These are phyloP conservation scores for Odontarrhena argentea DNA, from an alignment of 345 rosid species.

Conservation along the genomic window DNA sequence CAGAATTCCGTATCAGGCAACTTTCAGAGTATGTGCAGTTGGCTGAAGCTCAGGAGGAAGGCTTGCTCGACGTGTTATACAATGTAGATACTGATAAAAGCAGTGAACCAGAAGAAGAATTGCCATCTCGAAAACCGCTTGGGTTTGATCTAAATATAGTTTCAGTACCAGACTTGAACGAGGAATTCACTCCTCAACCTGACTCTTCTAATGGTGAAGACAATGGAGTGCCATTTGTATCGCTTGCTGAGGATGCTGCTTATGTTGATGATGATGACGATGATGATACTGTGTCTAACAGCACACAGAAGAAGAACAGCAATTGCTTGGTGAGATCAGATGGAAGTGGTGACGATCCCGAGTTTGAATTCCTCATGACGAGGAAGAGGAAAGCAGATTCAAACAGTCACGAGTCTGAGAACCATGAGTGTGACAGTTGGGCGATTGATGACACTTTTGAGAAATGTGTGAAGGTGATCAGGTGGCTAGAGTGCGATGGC, in stretches of 20 bases:
- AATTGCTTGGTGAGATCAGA: constrained; percentile 60
- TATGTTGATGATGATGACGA: constrained; percentile 48
- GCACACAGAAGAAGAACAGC: constrained; percentile 52
- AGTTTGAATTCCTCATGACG: constrained; percentile 61
- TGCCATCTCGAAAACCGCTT: constrained; percentile 52
- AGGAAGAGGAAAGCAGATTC: constrained; percentile 66
- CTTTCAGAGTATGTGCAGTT: constrained; percentile 67
- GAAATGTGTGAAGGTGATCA: constrained; percentile 75
- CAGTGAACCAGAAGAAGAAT: constrained; percentile 48
- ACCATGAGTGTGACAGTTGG: constrained; percentile 82
- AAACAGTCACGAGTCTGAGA: constrained; percentile 55
- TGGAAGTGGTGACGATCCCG: constrained; percentile 59
- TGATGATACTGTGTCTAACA: constrained; percentile 78
- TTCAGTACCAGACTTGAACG: constrained; percentile 91
- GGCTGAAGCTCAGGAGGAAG: constrained; percentile 79
- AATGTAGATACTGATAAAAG: constrained; percentile 60
- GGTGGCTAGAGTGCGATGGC: constrained; percentile 85
- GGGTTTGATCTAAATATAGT: constrained; percentile 80
- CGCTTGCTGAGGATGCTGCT: constrained; percentile 52
- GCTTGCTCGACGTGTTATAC: constrained; percentile 66
- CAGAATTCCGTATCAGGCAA: constrained; percentile 72
- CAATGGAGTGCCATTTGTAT: constrained; percentile 64
- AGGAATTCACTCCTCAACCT: constrained; percentile 76
- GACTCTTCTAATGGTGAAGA: constrained; percentile 91
- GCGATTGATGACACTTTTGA: constrained; percentile 81